Conservation (phyloP, 1,284 basidiomycete species). For the Trametes polyzona region DNA sequence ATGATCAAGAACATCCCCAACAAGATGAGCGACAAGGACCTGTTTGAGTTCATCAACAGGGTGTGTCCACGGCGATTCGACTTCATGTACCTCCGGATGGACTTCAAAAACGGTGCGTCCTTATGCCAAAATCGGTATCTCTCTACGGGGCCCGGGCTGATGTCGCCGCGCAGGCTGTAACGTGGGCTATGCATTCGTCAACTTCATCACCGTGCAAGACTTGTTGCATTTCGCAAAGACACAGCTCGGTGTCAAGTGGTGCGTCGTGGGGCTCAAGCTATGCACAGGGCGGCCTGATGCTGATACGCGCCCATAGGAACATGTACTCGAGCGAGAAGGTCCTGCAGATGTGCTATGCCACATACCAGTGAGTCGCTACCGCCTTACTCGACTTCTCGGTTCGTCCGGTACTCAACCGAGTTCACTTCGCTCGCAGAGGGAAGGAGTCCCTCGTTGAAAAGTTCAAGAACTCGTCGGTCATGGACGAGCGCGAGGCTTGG, state of each 20-base stretch:
- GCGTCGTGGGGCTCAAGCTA: conserved; percentile 22
- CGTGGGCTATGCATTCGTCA: conserved; percentile 87
- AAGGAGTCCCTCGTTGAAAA: conserved; percentile 86
- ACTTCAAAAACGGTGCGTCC: conserved; percentile 72
- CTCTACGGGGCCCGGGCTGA: conserved; percentile 1
- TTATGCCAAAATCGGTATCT: conserved; percentile 5
- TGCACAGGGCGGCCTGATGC: not conserved
- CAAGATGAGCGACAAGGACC: conserved; percentile 81
- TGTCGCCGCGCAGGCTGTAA: conserved; percentile 64
- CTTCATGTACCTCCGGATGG: conserved; percentile 86
- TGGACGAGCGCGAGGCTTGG: conserved; percentile 82
- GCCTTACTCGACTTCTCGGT: conserved; percentile 2
- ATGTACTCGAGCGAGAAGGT: conserved; percentile 89
- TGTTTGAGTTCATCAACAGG: conserved; percentile 68
- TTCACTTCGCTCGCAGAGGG: conserved; percentile 51
- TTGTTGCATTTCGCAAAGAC: conserved; percentile 74
- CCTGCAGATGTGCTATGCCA: conserved; percentile 85
- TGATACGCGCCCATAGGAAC: conserved; percentile 62
- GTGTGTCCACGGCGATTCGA: conserved; percentile 75
- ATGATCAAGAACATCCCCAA: conserved; percentile 92
- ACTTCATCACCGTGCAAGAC: conserved; percentile 80
- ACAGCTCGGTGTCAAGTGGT: conserved; percentile 81
- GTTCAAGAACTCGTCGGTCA: conserved; percentile 84
- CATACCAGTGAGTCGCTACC: conserved; percentile 70
- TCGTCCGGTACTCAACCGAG: not conserved